phyloP scores from a whole-genome alignment of 2,329 filamentous ascomycete species.

The Elsinoe batatas region DNA sequence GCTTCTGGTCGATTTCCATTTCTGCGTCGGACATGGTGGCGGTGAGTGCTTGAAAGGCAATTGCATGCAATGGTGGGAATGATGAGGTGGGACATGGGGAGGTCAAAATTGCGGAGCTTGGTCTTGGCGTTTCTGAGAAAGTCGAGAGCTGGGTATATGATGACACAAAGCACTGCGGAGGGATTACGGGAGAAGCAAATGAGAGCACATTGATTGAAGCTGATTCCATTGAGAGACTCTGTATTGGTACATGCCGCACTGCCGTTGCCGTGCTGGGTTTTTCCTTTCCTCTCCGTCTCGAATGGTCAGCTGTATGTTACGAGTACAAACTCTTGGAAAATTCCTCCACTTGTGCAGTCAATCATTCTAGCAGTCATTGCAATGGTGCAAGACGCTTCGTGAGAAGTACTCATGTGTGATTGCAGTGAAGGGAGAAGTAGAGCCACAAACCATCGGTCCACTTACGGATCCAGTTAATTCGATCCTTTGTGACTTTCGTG shows the following conservation, averaged over 20 bases:
- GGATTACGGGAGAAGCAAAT: too few relatives aligned
- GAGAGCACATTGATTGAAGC: too few relatives aligned
- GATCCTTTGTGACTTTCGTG: neutral
- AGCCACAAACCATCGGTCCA: neutral
- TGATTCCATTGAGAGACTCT: neutral
- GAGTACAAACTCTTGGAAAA: neutral
- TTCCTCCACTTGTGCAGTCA: neutral
- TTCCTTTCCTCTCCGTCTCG: too few relatives aligned
- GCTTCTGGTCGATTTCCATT: slow-evolving; percentile 50
- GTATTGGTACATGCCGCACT: neutral
- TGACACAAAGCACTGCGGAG: too few relatives aligned
- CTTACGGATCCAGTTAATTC: slow-evolving; percentile 4
- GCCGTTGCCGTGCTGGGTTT: too few relatives aligned
- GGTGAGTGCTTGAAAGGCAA: neutral
- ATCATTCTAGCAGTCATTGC: too few relatives aligned
- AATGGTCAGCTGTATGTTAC: too few relatives aligned
- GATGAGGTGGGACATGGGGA: neutral
- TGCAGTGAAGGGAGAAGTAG: neutral
- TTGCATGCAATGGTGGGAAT: neutral
- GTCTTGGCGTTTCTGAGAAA: neutral
- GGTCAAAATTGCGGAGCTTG: neutral
- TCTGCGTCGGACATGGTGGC: slow-evolving; percentile 31
- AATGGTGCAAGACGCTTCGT: neutral
- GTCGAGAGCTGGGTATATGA: neutral
- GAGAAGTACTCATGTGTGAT: neutral